Base-by-base conservation (phyloP, 345 rosid species). In the Moricandia moricandioides region DNA sequence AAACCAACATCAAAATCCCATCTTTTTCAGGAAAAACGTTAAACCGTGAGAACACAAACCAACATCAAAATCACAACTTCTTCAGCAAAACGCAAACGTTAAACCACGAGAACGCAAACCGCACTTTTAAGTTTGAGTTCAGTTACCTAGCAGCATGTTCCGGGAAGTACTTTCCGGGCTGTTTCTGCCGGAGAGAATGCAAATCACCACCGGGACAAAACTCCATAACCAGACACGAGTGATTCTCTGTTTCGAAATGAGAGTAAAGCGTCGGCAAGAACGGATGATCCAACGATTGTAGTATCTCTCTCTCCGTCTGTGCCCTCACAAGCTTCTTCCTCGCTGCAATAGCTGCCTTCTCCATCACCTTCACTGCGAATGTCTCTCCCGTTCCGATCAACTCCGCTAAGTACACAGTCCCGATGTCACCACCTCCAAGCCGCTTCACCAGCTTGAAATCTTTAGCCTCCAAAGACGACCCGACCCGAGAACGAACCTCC, bases 131-230 rank as follows among this genome's bases (percentile, higher is more conserved):
- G 24, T 21, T 14, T 45, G 52, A 45, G 52, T 45, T 7, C 4
- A 24, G 30, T 78, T n/a, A 94, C 98, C 95, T 83, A 31, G 93
- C 98, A 57, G 97, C 98, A 60, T 89, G 89, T 79, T 94, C 98
- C 3, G 91, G 77, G 76, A 94, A 93, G 82, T 79, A 85, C 71
- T 94, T 91, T 37, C 96, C 97, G 3, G 88, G 96, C 80, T 89
- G 97, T 66, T 85, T 87, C 77, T 91, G 97, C 79, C 91, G 64
- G 67, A 91, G 90, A 26, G 91, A 84, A 79, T 91, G 91, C 75
- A 94, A 75, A 76, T 91, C 97, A 58, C 98, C 98, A 0, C 96
- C 97, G n/a, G 98, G 97, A 76, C 98, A 94, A 71, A 88, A 91
- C 87, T 94, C 98, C 97, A 93, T 91, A n/a, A 93, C 86, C 81